Conservation (phyloP, 176 grass and related monocot species). For the Carex littledalei region DNA sequence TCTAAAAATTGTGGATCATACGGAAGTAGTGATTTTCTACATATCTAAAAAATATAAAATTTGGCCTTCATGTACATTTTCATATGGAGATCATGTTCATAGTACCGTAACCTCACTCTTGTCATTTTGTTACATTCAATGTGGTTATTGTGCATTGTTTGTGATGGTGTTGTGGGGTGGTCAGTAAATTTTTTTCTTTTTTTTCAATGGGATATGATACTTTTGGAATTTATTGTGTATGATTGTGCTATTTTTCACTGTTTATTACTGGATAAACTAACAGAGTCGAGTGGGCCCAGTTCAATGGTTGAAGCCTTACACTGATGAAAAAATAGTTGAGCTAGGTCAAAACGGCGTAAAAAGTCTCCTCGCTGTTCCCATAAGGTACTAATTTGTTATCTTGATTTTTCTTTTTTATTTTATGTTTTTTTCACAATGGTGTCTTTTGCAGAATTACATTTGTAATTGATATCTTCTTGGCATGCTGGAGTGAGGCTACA, state of each 20-base stretch:
- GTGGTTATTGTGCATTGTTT: background rate
- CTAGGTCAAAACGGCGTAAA: constrained; percentile 87
- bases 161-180: background rate
- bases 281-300: constrained; percentile 93
- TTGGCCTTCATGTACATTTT: too few relatives aligned
- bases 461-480: background rate
- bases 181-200: background rate
- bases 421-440: background rate
- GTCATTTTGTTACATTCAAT: background rate
- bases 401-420: background rate
- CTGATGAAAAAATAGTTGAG: constrained; percentile 82
- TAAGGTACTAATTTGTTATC: constrained; percentile 47
- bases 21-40: too few relatives aligned
- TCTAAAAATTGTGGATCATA: too few relatives aligned
- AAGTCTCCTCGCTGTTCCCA: constrained; percentile 86
- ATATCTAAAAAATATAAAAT: too few relatives aligned
- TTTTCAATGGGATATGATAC: background rate
- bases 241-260: background rate
- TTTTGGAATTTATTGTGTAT: background rate
- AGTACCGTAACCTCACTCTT: background rate
- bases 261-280: background rate
- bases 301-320: constrained; percentile 98
- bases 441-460: background rate
- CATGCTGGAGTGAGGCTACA: too few relatives aligned
- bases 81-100: too few relatives aligned